Conservation (phyloP, 2,329 filamentous ascomycete species). For the Talaromyces sp. region DNA sequence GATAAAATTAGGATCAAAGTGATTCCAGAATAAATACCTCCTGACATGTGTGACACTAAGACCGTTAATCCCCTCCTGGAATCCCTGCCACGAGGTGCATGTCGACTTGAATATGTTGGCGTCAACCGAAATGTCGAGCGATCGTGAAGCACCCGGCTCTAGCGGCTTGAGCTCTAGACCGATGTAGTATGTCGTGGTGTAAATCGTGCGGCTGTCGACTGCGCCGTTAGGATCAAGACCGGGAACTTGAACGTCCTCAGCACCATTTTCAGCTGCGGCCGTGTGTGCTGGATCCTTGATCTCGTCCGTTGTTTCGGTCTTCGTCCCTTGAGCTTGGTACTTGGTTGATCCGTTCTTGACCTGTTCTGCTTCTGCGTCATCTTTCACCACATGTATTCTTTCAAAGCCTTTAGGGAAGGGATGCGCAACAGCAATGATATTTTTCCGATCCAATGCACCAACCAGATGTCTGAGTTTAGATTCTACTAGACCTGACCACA, state of each 20-base stretch:
- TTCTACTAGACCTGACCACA: slow-evolving; percentile 89
- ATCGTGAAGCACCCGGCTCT: slow-evolving; percentile 57
- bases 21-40: slow-evolving; percentile 59
- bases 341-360: slow-evolving; percentile 61
- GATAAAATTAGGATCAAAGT: not conserved
- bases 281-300: slow-evolving; percentile 49
- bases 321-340: slow-evolving; percentile 55
- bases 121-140: slow-evolving; percentile 62
- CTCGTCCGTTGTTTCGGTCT: slow-evolving; percentile 52
- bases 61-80: slow-evolving; percentile 70
- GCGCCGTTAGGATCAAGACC: slow-evolving; percentile 36
- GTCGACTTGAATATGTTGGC: slow-evolving; percentile 83
- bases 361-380: slow-evolving; percentile 59
- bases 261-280: slow-evolving; percentile 47
- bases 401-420: slow-evolving; percentile 93
- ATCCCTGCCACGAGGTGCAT: slow-evolving; percentile 72
- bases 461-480: slow-evolving; percentile 88
- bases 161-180: slow-evolving; percentile 76
- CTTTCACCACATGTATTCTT: slow-evolving; percentile 67
- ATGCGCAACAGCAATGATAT: slow-evolving; percentile 76
- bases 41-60: slow-evolving; percentile 79
- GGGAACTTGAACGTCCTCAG: slow-evolving; percentile 40
- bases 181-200: slow-evolving; percentile 92
- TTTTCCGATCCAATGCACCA: slow-evolving; percentile 74
- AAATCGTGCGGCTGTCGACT: slow-evolving; percentile 55